Evolutionary conservation across 1,284 basidiomycete species (phyloP), one percentile per base, ranked within the genome.

Genomic region (Apiotrichum montevideense): DNA sequence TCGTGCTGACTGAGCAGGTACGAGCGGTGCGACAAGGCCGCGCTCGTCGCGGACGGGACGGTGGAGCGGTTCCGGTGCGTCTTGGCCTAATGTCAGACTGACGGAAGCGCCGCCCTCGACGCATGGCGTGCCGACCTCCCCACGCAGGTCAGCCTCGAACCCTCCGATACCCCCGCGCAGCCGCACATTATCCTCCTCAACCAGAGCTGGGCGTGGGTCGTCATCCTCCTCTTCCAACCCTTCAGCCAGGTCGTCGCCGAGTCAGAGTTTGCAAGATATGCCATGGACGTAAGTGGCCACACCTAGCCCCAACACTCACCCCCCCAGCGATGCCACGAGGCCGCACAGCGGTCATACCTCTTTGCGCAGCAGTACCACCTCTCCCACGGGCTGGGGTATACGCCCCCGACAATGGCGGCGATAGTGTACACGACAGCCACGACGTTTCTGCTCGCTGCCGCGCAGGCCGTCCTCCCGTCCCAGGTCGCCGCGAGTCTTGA

Each of bases 391-490:
- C 75, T 87, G 4, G 83, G 85, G 34, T 85, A 81, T 63, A 78
- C 80, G 14, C 83, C 85, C 0, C 80, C 86, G 46, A 85, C 84
- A 5, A 76, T 84, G 47, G 78, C 85, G 34, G 85, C 87, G 64
- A 80, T 82, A 46, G 77, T 83, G 49, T 87, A 86, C 69, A 81
- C 82, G 6, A 84, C 85, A 0, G 85, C 85, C 14, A 87, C 85
- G 3, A 51, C 51, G 6, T 58, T 62, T 48, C 41, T 62, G 1
- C 52, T 62, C 11, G 56, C 60, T 0, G 56, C 60, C 1, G 56
- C 56, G 4, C 60, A 62, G 45, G 60, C 60, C 0, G 35, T 39
- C 2, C 29, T n/a, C 14, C 54, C 54, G 0, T 40, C 49, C 3
- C 60, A 62, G 29, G 41, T 49, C 1, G 49, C 54, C 0, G 54